Evolutionary conservation across 805 yeast species (phyloP), one percentile per base, ranked within the genome.

Genomic region (Pichia eremophila): DNA sequence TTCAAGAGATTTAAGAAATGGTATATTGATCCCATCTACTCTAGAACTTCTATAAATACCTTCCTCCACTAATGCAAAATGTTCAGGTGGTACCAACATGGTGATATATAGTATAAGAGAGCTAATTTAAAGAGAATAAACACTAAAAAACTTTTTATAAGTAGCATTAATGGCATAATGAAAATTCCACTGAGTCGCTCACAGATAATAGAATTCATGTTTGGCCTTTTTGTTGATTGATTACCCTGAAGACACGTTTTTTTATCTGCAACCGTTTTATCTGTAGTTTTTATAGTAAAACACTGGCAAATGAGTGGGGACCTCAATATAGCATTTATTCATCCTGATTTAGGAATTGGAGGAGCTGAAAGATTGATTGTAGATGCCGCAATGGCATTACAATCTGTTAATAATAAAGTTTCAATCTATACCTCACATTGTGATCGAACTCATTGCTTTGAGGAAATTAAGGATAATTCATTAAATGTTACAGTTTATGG

Each of bases 311-410:
- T 29, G 32, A 29, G 32, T 29, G 32, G 32, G 25, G 5, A 22
- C 14, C 36, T 34, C 17, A 15, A 72, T 50, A 74, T 91, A 35
- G 96, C 96, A 2, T 86, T 93, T 57, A 67, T 93, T 5, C 99
- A 93, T 61, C 99, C 99, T 0, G 99, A 93, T 66, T 68, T 93
- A 46, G 99, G 99, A 0, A 91, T 91, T 48, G 99, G 89, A 6
- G 99, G 99, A 5, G 99, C 99, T 1, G 99, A 93, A 62, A 73
- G 99, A 50, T 73, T 95, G n/a, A 89, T 93, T 2, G 96, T 93
- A 1, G 99, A 93, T 65, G 89, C 95, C 3, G 99, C 98, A 0
- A 70, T 88, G 4, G 95, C 96, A 0, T 67, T 93, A 28, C 88
- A 91, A 59, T 72, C 78, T 3, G 80, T 81, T 7, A 32, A 41